phyloP scores from a whole-genome alignment of 495 filamentous ascomycete genomes.

The Tuber magnatum region DNA sequence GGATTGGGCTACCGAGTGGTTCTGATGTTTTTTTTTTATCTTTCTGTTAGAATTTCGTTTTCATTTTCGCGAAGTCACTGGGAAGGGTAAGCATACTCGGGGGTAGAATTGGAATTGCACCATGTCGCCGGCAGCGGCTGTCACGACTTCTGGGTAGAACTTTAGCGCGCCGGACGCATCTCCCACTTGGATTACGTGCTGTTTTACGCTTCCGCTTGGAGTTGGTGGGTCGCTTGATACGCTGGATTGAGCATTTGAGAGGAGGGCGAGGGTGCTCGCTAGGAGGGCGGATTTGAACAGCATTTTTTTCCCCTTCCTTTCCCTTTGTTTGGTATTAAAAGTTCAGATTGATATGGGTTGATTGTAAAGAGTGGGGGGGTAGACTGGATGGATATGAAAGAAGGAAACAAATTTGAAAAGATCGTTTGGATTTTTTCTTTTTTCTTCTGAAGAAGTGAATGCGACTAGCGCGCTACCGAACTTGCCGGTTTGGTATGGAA shows the following conservation, averaged over 20 bases:
- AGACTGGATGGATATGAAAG: background rate
- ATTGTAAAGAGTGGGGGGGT: background rate
- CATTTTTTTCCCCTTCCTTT: slow-evolving; percentile 11
- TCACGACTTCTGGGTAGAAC: slow-evolving; percentile 37
- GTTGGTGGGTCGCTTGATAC: slow-evolving; percentile 10
- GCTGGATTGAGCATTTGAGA: slow-evolving; percentile 22
- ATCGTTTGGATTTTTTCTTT: background rate
- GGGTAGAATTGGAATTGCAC: slow-evolving; percentile 53
- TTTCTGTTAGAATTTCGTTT: slow-evolving; percentile 27
- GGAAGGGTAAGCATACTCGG: slow-evolving; percentile 36
- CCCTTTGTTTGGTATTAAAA: background rate
- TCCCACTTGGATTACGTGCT: slow-evolving; percentile 31
- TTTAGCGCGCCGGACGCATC: slow-evolving; percentile 18
- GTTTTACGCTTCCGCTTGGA: slow-evolving; percentile 24
- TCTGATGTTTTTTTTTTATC: too few species aligned
- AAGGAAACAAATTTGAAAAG: background rate
- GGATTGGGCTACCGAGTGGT: slow-evolving; percentile 48
- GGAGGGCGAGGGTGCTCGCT: slow-evolving; percentile 11
- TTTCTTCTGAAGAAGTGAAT: background rate
- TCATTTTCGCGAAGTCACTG: too few species aligned
- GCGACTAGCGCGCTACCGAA: background rate
- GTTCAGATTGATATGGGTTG: background rate
- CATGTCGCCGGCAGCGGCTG: slow-evolving; percentile 45
- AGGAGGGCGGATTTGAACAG: slow-evolving; percentile 32
- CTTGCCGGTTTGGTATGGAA: background rate